Evolutionary conservation across 352 stramenopile species (phyloP).

Genomic region (Phytopythium kandeliae): DNA sequence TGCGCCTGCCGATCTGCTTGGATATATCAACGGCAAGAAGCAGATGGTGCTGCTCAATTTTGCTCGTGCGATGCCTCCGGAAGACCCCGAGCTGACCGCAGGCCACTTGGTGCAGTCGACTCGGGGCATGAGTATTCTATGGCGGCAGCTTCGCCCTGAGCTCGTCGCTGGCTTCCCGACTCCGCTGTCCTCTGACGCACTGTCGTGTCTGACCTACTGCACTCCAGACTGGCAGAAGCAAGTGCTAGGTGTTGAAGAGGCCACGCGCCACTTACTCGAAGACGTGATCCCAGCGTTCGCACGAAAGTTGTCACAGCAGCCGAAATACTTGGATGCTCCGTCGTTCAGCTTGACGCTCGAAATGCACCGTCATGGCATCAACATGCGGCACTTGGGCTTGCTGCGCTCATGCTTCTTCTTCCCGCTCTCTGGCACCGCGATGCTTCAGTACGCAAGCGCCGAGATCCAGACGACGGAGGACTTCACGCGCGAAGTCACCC

Average conservation of each 20-base stretch:
- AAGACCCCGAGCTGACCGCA: slow-evolving; percentile 75
- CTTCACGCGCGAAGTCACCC: slow-evolving; percentile 76
- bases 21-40: slow-evolving; percentile 56
- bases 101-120: slow-evolving; percentile 70
- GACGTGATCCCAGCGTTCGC: slow-evolving; percentile 78
- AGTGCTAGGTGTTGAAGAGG: slow-evolving; percentile 52
- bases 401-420: slow-evolving; percentile 77
- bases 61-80: slow-evolving; percentile 75
- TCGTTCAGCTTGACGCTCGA: slow-evolving; percentile 67
- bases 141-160: slow-evolving; percentile 87
- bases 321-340: slow-evolving; percentile 39
- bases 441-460: slow-evolving; percentile 73
- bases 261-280: slow-evolving; percentile 66
- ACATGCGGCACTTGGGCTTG: slow-evolving; percentile 85
- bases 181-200: slow-evolving; percentile 77
- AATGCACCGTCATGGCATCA: slow-evolving; percentile 88
- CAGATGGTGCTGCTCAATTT: slow-evolving; percentile 81
- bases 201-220: slow-evolving; percentile 81
- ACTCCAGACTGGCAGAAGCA: slow-evolving; percentile 85
- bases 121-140: slow-evolving; percentile 89
- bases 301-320: slow-evolving; percentile 62
- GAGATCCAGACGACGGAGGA: slow-evolving; percentile 78
- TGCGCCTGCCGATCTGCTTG: slow-evolving; percentile 74
- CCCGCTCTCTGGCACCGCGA: slow-evolving; percentile 63
- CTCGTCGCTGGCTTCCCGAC: slow-evolving; percentile 45